Base-by-base conservation (phyloP, 768 basidiomycete species). In the Hypholoma sublateritium region DNA sequence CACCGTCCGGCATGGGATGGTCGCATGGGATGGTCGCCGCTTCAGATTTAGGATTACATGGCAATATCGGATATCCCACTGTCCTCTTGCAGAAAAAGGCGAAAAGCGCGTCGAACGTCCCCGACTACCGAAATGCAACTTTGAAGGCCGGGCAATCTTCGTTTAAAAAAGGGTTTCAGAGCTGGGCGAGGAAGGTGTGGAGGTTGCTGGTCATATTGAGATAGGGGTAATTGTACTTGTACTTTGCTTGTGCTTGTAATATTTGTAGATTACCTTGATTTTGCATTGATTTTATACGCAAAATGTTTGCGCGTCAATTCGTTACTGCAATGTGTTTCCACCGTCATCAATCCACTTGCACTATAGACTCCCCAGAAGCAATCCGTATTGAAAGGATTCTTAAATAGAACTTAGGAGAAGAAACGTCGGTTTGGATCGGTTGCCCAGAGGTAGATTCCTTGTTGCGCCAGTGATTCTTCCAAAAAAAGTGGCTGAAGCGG, bases 1-100 rank as follows among this genome's bases (percentile, higher is more conserved):
- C 61, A 62, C 69, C 19, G 49, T 56, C 55, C 34, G 70, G 67
- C 16, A 66, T 63, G 37, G 62, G 66, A 22, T 75, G 73, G 70
- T 69, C 72, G 16, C 66, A 64, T 47, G 64, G 65, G 34, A 53
- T 65, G 34, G 64, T 66, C 14, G 62, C 70, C 16, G 55, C 60
- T 34, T 59, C 60, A 28, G 50, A 61, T 50, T 44, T 50, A 28
- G 56, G 52, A 34, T 47, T 62, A 53, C 57, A 63, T 50, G 59
- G 56, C 55, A 60, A 41, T 50, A 47, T 47, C 46, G 25, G 46
- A 14, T 47, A 47, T 22, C 57, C 60, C 6, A 56, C 53, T 16
- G 35, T 55, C 16, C 39, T 55, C 19, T 44, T 45, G 34, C 55
- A 62, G 43, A 59, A 59, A 54, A 34, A 34, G 28, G 42, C 42